These are phyloP conservation scores for Aureobasidium uvarum DNA, from an alignment of 2,329 filamentous ascomycete species.

Conservation along the genomic window DNA sequence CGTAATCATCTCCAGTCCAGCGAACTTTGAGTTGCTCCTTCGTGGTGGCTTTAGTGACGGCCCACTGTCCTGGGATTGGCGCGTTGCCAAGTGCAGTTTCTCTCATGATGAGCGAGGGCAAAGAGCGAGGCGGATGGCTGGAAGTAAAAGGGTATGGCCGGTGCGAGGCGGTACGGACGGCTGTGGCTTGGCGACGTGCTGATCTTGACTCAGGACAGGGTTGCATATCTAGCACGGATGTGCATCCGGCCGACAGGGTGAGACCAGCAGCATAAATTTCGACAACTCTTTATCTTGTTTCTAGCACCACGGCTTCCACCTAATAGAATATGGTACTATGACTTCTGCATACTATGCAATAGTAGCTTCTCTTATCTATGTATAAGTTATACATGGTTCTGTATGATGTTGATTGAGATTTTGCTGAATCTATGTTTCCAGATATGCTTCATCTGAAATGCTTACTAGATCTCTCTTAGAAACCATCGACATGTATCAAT, in stretches of 20 bases:
- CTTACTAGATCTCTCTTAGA: neutral
- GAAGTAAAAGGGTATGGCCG: conserved; percentile 21
- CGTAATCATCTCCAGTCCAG: conserved; percentile 23
- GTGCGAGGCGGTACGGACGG: conserved; percentile 25
- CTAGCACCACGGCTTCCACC: neutral
- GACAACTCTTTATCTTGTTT: neutral
- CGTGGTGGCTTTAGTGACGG: neutral
- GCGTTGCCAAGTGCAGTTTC: conserved; percentile 19
- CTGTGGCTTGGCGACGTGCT: conserved; percentile 10
- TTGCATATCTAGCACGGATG: neutral
- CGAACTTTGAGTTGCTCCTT: neutral
- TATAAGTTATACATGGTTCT: neutral
- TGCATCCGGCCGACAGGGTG: neutral
- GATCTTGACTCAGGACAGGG: conserved; percentile 10
- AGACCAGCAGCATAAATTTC: neutral
- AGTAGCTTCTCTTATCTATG: neutral
- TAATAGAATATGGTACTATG: neutral
- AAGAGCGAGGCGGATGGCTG: conserved; percentile 8
- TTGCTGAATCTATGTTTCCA: neutral
- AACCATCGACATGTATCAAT: neutral
- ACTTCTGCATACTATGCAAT: no score
- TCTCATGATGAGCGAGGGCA: conserved; percentile 18
- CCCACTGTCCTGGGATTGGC: conserved; percentile 19
- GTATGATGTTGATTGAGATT: neutral
- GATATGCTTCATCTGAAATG: neutral